Evolutionary conservation across 1,284 basidiomycete genomes (phyloP), one percentile per base, ranked within the genome.

Genomic region (Puccinia horiana): DNA sequence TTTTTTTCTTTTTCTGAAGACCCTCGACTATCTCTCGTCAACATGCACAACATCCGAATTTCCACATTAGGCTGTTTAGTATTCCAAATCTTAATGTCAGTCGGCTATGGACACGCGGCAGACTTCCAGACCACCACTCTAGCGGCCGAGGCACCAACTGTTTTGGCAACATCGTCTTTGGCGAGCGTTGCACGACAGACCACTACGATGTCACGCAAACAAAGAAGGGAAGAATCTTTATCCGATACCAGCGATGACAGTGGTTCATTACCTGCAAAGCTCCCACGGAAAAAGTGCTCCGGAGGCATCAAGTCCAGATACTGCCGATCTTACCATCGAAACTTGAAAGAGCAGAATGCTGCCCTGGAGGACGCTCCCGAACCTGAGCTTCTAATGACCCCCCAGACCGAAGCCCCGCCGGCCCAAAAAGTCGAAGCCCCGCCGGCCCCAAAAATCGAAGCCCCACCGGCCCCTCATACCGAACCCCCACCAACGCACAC

Each of bases 311-410:
- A 61, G n/a, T 61, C 58, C 58, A 61, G 58, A 18, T 61, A 61
- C 29, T 61, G 58, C 58, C 58, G 58, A 61, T 61, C 58, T 35
- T 61, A 61, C 58, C 58, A 61, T 29, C 58, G 58, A 35, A 61
- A 61, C 5, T 14, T 61, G 58, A 61, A 61, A 61, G 16, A 61
- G 16, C 58, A 35, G n/a, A 56, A 56, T 26, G n/a, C 12, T 5
- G n/a, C 23, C 29, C 29, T 56, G 54, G 26, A 56, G 54, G 26
- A 4, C 23, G 54, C n/a, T 26, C 9, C 54, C 6, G 26, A 26
- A 9, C 54, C 29, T n/a, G 26, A 56, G 54, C 23, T 56, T 26
- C n/a, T 23, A 5, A 56, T 9, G n/a, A 12, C 29, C 20, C n/a
- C n/a, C n/a, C n/a, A 56, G 6, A 20, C 9, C 54, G 12, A 56